Conservation (phyloP, 2,329 filamentous ascomycete species). For the Monosporascus sp. region DNA sequence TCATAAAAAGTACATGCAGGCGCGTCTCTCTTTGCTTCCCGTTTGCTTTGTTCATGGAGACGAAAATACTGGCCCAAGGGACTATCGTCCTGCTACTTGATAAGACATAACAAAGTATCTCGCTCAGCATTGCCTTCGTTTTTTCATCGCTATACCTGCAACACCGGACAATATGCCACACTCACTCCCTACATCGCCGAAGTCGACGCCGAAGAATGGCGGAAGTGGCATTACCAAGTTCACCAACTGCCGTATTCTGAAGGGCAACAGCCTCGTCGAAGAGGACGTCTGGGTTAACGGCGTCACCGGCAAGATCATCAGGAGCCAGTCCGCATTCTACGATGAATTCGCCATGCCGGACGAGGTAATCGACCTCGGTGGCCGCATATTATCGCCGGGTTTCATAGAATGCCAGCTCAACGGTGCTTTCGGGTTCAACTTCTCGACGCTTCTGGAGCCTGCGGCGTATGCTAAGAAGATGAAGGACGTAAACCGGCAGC, state of each 20-base stretch:
- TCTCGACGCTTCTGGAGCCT: conserved; percentile 69
- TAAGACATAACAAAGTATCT: conserved; percentile 19
- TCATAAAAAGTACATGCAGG: conserved; percentile 23
- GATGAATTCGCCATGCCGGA: conserved; percentile 66
- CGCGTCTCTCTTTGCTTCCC: conserved; percentile 13
- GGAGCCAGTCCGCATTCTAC: conserved; percentile 63
- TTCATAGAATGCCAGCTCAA: conserved; percentile 92
- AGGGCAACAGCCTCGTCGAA: conserved; percentile 60
- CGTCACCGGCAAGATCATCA: conserved; percentile 72
- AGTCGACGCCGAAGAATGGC: conserved; percentile 44
- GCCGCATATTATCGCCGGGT: conserved; percentile 78
- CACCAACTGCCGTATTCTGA: conserved; percentile 78
- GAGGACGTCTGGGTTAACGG: conserved; percentile 90
- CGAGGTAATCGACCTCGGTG: conserved; percentile 70
- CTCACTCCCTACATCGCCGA: conserved; percentile 30
- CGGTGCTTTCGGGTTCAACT: conserved; percentile 89
- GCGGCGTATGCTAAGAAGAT: conserved; percentile 67
- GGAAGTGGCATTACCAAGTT: conserved; percentile 68
- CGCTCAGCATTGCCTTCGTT: neutral
- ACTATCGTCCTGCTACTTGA: conserved; percentile 24
- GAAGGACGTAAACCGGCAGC: conserved; percentile 61
- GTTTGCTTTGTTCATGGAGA: conserved; percentile 23
- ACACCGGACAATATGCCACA: conserved; percentile 22
- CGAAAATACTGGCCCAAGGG: conserved; percentile 24
- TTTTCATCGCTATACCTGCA: neutral